A percentile compares a stretch with the other conserved stretches of the same genome.
Evolutionary conservation across 139 green algal species (phyloP).

Genomic region (Coccomyxa sp.): DNA sequence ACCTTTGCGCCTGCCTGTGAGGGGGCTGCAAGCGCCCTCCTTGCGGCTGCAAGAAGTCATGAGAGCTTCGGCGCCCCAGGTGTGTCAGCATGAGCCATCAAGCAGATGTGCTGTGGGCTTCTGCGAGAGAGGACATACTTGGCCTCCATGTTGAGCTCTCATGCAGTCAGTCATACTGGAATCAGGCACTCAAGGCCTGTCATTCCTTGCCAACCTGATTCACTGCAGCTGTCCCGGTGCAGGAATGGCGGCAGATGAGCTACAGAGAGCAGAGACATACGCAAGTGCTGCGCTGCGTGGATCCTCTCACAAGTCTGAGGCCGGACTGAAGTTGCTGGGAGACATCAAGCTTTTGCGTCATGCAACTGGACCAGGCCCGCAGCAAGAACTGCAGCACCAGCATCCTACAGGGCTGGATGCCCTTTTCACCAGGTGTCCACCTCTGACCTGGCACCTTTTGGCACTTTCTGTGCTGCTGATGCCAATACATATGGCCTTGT

Average conservation of each 20-base stretch:
- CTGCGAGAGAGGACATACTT: too few species aligned
- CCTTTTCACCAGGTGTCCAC: too few species aligned
- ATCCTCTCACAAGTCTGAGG: conserved; percentile 36
- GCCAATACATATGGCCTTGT: too few species aligned
- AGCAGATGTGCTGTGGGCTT: too few species aligned
- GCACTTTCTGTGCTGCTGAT: too few species aligned
- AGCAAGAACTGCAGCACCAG: too few species aligned
- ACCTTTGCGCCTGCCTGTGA: conserved; percentile 40
- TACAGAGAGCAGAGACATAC: conserved; percentile 33
- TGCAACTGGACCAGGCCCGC: too few species aligned
- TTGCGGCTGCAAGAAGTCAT: conserved; percentile 38
- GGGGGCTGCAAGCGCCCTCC: conserved; percentile 39
- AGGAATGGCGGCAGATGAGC: conserved; percentile 44
- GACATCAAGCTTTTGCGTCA: too few species aligned
- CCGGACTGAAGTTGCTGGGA: conserved; percentile 70
- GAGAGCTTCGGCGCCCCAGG: conserved; percentile 11
- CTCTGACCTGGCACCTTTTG: too few species aligned
- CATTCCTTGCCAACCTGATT: background rate
- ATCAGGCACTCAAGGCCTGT: background rate
- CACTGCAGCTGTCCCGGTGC: too few species aligned
- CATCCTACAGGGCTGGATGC: too few species aligned
- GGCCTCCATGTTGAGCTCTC: background rate
- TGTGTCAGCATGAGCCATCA: too few species aligned
- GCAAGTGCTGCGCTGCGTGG: conserved; percentile 5
- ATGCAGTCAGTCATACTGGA: background rate